Base-by-base conservation (phyloP, 495 filamentous ascomycete genomes). In the Annulohypoxylon moriforme region DNA sequence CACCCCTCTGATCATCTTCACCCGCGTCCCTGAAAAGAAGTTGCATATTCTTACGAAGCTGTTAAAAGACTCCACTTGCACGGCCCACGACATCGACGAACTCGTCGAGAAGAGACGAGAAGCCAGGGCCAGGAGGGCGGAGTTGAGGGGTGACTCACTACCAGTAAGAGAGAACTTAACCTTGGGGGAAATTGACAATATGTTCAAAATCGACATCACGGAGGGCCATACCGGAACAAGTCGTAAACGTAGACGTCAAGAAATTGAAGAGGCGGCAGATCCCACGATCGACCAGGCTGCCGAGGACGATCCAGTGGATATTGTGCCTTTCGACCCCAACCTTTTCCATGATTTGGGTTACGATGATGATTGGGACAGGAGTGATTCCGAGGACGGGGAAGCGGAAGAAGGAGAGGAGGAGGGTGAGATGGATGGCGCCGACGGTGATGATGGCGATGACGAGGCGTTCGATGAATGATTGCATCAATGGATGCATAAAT, bases 1-100 rank as follows among this genome's bases (percentile, higher is more conserved):
- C 4, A 61, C 64, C 5, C 75, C 75, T 0, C 58, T 56, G 14
- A 75, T 75, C 31, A 58, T 72, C 33, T 56, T 77, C 25, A 72
- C 73, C 1, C 36, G 53, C 1, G 63, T 59, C 2, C 4, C 64
- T 5, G 10, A 25, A 14, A 0, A 27, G 0, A 69, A 64, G 42
- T 34, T 65, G 0, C 27, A 38, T 24, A 4, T 3, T 25, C 44
- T 77, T 10, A 59, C 63, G 9, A 13, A 20, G 1, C 29, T 75
- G 0, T 29, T 77, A 0, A 56, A 33, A 14, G 27, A 60, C 0
- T 10, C 34, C 8, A 14, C 22, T 0, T 16, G 14, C 2, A 73
- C 36, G 16, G 53, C 53, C 2, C 29, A 65, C 20, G 66, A 69
- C 8, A 27, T 68, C 25, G 59, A 72, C 6, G 24, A 16, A 0